phyloP scores from a whole-genome alignment of 1,139 yeast genomes.

The Protomyces pachydermus region DNA sequence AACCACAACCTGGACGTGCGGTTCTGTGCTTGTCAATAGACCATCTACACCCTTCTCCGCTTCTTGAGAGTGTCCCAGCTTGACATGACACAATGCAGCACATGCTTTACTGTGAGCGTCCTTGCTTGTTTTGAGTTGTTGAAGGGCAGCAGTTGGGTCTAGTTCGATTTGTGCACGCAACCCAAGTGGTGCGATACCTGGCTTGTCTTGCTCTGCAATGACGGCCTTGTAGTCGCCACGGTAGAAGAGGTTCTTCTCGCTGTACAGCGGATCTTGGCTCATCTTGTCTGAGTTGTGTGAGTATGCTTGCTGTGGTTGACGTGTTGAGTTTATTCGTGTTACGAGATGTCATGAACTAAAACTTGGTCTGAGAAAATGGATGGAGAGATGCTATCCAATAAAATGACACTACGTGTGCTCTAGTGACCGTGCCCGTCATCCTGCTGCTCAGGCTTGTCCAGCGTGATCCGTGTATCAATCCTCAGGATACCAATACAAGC shows the following conservation, averaged over 20 bases:
- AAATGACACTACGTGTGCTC: background rate
- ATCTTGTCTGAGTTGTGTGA: background rate
- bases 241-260: slow-evolving; percentile 23
- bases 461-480: slow-evolving; percentile 97
- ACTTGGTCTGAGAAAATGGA: no score
- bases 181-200: slow-evolving; percentile 6
- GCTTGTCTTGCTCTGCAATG: slow-evolving; percentile 3
- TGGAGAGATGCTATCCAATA: background rate
- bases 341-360: no score
- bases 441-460: slow-evolving; percentile 87
- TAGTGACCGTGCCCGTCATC: slow-evolving; percentile 54
- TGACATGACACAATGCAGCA: slow-evolving; percentile 35
- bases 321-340: no score
- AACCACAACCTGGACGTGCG: slow-evolving; percentile 32
- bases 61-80: slow-evolving; percentile 31
- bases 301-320: no score
- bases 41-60: slow-evolving; percentile 35
- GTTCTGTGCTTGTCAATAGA: slow-evolving; percentile 32
- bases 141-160: background rate
- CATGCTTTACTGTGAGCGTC: slow-evolving; percentile 33
- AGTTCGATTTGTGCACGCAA: slow-evolving; percentile 16
- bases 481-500: slow-evolving; percentile 96
- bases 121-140: background rate
- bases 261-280: slow-evolving; percentile 18
- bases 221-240: slow-evolving; percentile 9